Evolutionary conservation across 1,284 basidiomycete species (phyloP), one percentile per base, ranked within the genome.

Genomic region (Heimioporus retisporus): DNA sequence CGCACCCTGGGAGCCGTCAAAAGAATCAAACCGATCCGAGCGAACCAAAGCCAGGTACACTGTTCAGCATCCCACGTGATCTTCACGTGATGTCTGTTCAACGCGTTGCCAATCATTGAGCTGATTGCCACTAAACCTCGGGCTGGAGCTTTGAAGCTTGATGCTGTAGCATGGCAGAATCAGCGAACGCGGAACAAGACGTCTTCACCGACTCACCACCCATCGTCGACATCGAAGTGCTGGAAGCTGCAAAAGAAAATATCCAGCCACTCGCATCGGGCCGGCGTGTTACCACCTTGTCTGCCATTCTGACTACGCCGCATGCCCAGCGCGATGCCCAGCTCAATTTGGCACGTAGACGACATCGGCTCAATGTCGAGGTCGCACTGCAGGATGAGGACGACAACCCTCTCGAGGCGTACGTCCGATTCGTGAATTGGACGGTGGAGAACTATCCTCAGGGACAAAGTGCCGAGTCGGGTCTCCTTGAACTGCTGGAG

Each of bases 201-300:
- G 65, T 79, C 61, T 79, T 75, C 58, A 65, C 69, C 1, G 75
- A 75, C 44, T 66, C 67, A 3, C 43, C 61, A 0, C 72, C 69
- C 15, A 74, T 94, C 56, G 89, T 94, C 59, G 92, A 94, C 79
- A 90, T 89, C 69, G 93, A 93, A 72, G 81, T 94, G 2, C 84
- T 94, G n/a, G 92, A 94, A 73, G 92, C 92, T 4, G 87, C 91
- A 7, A 94, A 94, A 76, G 93, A 94, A 79, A 94, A 94, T 72
- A 92, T 94, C 50, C 93, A 93, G 75, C 93, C 92, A 56, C 85
- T 94, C 19, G 91, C 90, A 10, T 84, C 86, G 7, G 93, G 93
- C 19, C 85, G 93, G 61, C 85, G 91, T 70, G 93, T 91, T 61
- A 92, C 92, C 14, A 85, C 93, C 0, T 84, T 94, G 60, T 91